phyloP scores from a whole-genome alignment of 768 basidiomycete species.

The Psilocybe azurescens region DNA sequence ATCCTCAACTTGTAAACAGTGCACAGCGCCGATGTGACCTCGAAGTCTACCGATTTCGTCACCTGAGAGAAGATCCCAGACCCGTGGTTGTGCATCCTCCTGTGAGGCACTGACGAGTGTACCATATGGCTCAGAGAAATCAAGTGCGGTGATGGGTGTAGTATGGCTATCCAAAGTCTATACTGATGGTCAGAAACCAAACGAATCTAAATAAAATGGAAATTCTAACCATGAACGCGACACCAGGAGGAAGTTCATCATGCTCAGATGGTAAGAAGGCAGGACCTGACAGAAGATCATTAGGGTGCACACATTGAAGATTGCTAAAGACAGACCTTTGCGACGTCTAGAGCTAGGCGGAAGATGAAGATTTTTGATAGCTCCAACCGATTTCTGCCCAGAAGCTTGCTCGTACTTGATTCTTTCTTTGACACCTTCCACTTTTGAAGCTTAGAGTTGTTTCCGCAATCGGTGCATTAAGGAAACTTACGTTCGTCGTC shows the following conservation, averaged over 20 bases:
- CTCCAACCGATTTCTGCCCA: constrained; percentile 32
- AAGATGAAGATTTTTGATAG: constrained; percentile 47
- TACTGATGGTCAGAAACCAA: constrained; percentile 13
- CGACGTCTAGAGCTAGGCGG: constrained; percentile 70
- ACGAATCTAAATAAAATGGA: not conserved
- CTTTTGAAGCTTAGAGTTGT: constrained; percentile 41
- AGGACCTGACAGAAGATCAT: constrained; percentile 59
- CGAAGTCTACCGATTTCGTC: constrained; percentile 84
- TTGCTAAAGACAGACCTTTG: constrained; percentile 51
- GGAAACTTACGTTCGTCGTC: constrained; percentile 85
- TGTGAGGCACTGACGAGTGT: constrained; percentile 87
- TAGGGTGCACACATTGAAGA: not conserved
- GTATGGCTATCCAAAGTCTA: constrained; percentile 85
- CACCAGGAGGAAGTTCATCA: constrained; percentile 89
- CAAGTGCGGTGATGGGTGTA: constrained; percentile 84
- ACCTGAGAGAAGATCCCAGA: constrained; percentile 95
- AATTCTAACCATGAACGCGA: constrained; percentile 90
- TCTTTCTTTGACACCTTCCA: constrained; percentile 89
- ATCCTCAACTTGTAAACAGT: constrained; percentile 92
- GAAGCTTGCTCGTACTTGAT: constrained; percentile 69
- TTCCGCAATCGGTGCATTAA: not conserved
- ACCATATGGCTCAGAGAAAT: constrained; percentile 97
- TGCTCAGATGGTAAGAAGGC: constrained; percentile 98
- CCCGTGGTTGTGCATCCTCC: constrained; percentile 85
- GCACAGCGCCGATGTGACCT: constrained; percentile 84